phyloP scores from a whole-genome alignment of 306 rosid genomes.

The Pyrus betulifolia region DNA sequence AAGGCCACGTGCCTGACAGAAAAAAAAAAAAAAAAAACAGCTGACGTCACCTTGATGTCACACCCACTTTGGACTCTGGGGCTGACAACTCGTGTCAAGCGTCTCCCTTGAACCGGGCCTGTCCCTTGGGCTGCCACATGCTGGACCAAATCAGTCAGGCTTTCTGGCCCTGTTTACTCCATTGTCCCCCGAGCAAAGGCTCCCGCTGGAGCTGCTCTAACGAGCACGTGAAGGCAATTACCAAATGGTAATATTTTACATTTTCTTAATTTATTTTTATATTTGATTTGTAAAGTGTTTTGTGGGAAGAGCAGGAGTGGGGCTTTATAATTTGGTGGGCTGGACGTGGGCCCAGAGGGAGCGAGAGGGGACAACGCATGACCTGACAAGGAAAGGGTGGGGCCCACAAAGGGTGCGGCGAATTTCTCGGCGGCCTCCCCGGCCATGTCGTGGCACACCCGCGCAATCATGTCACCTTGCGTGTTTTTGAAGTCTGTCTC shows the following conservation, averaged over 20 bases:
- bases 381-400: constrained; percentile 22
- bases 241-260: background rate
- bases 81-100: too few relatives aligned
- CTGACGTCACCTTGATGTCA: too few relatives aligned
- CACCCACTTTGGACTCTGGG: too few relatives aligned
- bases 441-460: constrained; percentile 5
- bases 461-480: background rate
- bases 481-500: constrained; percentile 2
- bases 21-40: too few relatives aligned
- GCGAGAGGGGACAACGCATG: constrained; percentile 10
- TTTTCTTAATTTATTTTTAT: background rate
- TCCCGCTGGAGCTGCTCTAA: too few relatives aligned
- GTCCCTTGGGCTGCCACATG: too few relatives aligned
- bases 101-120: too few relatives aligned
- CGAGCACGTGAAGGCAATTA: background rate
- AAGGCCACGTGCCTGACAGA: too few relatives aligned
- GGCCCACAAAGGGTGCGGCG: constrained; percentile 9
- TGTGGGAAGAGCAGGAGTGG: background rate
- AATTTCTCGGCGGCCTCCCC: constrained; percentile 19
- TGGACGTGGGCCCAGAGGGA: background rate
- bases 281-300: background rate
- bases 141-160: too few relatives aligned
- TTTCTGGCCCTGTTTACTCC: too few relatives aligned
- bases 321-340: background rate
- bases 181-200: too few relatives aligned